Base-by-base conservation (phyloP, 2,329 filamentous ascomycete species). In the Paecilomyces formosus region DNA sequence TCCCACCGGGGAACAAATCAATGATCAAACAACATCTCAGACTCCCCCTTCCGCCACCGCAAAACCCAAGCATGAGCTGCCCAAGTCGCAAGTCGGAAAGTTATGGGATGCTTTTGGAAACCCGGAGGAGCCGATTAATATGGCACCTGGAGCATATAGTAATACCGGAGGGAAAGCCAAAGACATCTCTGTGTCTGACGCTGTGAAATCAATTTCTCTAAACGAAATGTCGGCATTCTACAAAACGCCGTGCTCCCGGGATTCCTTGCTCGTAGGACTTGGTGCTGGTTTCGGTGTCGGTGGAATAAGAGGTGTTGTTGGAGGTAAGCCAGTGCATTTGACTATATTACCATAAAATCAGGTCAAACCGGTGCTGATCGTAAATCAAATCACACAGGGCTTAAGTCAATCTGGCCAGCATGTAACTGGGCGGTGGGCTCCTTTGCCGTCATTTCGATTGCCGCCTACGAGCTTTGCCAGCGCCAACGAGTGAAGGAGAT, bases 401-500 rank as follows among this genome's bases (percentile, higher is more conserved):
- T 69, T 84, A 85, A 82, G 50, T 80, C 82, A 18, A 75, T 91
- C 61, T 82, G 82, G 58, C 85, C 83, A 67, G 85, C 89, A 0
- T 87, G 88, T 35, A 95, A 95, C 68, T 96, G 90, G 89, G 92
- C 91, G 0, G 91, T 94, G 5, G 89, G 86, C 6, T 81, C 85
- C 35, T 96, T 94, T 72, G 79, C 87, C 24, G 70, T 88, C 21
- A 83, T 83, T 6, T 87, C 88, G n/a, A 79, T 88, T 53, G 81
- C 82, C 30, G 87, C 88, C 55, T 94, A 92, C 75, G 90, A 97
- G 75, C 91, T 88, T 68, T 97, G 93, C 76, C 86, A 92, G 68
- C 87, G 86, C 64, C 82, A 84, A 61, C 82, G 92, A 60, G 80
- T 84, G 54, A 81, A 88, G 61, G 93, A 97, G 75, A 84, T 87